Evolutionary conservation across 495 filamentous ascomycete genomes (phyloP), one percentile per base, ranked within the genome.

Genomic region (Xylaria scruposa): DNA sequence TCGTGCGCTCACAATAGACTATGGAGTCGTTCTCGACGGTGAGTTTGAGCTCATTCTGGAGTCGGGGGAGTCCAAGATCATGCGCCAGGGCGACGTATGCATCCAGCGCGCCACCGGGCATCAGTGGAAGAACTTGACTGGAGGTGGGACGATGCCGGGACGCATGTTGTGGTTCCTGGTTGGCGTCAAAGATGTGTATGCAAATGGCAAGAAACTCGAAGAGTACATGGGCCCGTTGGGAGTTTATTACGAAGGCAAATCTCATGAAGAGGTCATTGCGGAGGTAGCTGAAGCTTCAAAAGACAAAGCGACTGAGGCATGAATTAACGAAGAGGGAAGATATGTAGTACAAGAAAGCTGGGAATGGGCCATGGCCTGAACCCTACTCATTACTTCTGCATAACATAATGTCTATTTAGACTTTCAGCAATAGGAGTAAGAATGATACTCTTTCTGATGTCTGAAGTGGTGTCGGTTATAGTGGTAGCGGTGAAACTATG

Each of bases 11-110:
- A 87, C 84, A n/a, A 80, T 93, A 8, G 91, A 93, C 73, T 92
- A 91, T 66, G 90, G 89, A 0, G 79, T 92, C 33, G 88, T 93
- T 15, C 61, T 93, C 15, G 87, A 91, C 64, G 91, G 92, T 0
- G 74, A 83, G 70, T 78, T 90, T 54, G 88, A 86, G 81, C 81
- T 88, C 72, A 78, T 81, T 7, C 78, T 92, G 19, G 90, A 92
- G 67, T 72, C 75, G 72, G 84, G 90, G 0, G 89, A 90, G 78
- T 84, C 74, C 76, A 81, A 60, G 38, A 67, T 82, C 0, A 77
- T 92, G 81, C 77, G 81, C 70, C 76, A 79, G 31, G 90, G 90
- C 0, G 89, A 92, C 76, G 75, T 86, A 4, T 73, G 80, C 10
- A 82, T 91, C 51, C 87, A 91, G 78, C 77, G 90, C 24, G 88